Base-by-base conservation (phyloP, 176 grass and related monocot species). In the Dendrocalamus sinicus region DNA sequence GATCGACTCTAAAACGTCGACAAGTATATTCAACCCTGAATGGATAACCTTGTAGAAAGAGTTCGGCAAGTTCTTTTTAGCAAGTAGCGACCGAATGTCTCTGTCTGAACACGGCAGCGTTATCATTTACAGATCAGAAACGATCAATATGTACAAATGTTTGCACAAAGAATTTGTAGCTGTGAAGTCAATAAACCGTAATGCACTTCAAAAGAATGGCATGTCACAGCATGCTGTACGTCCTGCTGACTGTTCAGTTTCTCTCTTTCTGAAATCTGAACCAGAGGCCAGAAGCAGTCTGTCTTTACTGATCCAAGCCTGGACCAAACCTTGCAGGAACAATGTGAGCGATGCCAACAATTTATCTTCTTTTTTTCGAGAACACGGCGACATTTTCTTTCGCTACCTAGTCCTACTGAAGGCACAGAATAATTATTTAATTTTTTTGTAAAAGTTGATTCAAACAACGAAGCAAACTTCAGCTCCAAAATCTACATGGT, bases 81-180 rank as follows among this genome's bases (percentile, higher is more conserved):
- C 51, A 7, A 51, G 75, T 63, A 51, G 67, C 76, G 4, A 52
- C 76, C 54, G 28, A 37, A 13, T 3, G 67, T 80, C 76, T 2
- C 43, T 47, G 8, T 86, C 67, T 37, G 67, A 62, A 60, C 35
- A 9, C 40, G 7, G 12, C 74, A 3, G 11, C 5, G 28, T 26
- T n/a, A 65, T 64, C 45, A 3, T 30, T 41, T 19, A 52, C 82
- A 75, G 82, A 53, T 75, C 57, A 83, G 39, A 83, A 15, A 7
- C 19, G 52, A 32, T 78, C 17, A 44, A 37, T 70, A 17, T 8
- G 24, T 12, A 53, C 45, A 11, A 11, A 62, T 45, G 37, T 52
- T 86, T 73, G 77, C 77, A 62, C 77, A 22, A 16, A 20, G 69
- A 66, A 66, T 66, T 15, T 61, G 68, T 16, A 9, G 71, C 20